Conservation (phyloP, 768 basidiomycete genomes). For the Boletus vinaceobasis region DNA sequence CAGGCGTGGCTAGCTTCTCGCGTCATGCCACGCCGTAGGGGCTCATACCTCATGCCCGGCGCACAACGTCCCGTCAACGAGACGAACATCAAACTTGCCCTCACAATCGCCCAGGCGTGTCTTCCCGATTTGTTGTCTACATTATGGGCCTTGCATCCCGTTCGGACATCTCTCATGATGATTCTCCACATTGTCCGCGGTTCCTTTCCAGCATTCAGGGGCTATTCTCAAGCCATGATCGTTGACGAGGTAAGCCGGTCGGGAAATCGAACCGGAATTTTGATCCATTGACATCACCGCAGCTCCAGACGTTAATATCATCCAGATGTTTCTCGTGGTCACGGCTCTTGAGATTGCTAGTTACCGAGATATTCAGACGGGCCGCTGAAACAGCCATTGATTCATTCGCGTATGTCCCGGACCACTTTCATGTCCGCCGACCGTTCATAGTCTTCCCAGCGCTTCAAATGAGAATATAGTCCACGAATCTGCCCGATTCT, state of each 20-base stretch:
- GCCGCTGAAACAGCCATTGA: constrained; percentile 64
- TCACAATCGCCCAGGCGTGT: constrained; percentile 50
- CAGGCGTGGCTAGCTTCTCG: constrained; percentile 62
- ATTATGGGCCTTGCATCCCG: constrained; percentile 57
- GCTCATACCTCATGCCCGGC: constrained; percentile 55
- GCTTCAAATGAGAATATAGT: constrained; percentile 70
- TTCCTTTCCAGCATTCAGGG: constrained; percentile 76
- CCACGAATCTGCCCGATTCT: constrained; percentile 67
- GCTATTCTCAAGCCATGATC: constrained; percentile 83
- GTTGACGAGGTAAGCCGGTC: constrained; percentile 67
- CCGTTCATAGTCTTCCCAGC: constrained; percentile 34
- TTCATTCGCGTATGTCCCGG: constrained; percentile 61
- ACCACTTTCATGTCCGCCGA: constrained; percentile 12
- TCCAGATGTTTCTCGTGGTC: constrained; percentile 73
- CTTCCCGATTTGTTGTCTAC: constrained; percentile 51
- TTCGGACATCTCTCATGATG: constrained; percentile 70
- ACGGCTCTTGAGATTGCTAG: constrained; percentile 55
- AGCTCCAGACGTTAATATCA: constrained; percentile 69
- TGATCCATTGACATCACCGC: constrained; percentile 3
- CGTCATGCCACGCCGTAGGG: constrained; percentile 44
- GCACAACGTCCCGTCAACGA: constrained; percentile 62
- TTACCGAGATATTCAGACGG: constrained; percentile 62
- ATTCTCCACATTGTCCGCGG: constrained; percentile 67
- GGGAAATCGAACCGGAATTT: constrained; percentile 7
- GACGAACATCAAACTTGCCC: constrained; percentile 56